A percentile compares a stretch with the other conserved stretches of the same genome.
These are phyloP conservation scores for Teunomyces funiuensis DNA, from an alignment of 805 yeast species.

Conservation along the genomic window DNA sequence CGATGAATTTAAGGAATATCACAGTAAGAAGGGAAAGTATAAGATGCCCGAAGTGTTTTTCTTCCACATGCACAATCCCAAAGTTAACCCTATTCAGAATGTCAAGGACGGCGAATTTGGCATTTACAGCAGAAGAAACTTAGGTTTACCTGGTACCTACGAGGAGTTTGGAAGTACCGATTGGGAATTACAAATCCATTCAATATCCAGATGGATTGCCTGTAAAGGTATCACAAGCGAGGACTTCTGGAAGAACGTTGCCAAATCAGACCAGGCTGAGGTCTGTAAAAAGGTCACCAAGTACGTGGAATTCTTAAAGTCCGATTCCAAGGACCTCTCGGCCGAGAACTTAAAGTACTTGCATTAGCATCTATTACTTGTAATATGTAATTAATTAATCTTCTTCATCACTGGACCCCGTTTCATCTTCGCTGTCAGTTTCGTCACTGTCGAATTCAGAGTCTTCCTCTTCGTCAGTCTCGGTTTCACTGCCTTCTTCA, in stretches of 20 bases:
- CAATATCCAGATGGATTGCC: constrained; percentile 25
- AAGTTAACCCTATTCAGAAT: constrained; percentile 17
- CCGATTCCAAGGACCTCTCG: constrained; percentile 16
- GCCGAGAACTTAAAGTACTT: constrained; percentile 10
- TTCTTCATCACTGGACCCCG: constrained; percentile 4
- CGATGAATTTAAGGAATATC: constrained; percentile 12
- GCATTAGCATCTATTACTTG: neutral
- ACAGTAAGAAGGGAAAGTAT: constrained; percentile 7
- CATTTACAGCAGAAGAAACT: constrained; percentile 18
- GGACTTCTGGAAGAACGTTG: constrained; percentile 19
- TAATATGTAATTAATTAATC: constrained; percentile 1
- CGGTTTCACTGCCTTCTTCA: constrained; percentile 11
- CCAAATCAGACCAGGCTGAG: constrained; percentile 11
- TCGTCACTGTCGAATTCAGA: constrained; percentile 18
- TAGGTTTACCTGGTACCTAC: constrained; percentile 19
- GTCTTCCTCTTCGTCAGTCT: constrained; percentile 6
- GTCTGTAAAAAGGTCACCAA: constrained; percentile 22
- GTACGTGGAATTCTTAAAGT: constrained; percentile 24
- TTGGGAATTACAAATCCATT: constrained; percentile 25
- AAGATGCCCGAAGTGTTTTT: constrained; percentile 17
- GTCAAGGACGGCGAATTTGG: constrained; percentile 11
- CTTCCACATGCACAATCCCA: constrained; percentile 24
- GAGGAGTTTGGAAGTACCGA: constrained; percentile 18
- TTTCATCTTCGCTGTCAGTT: constrained; percentile 6
- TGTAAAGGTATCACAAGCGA: constrained; percentile 21